Evolutionary conservation across 768 basidiomycete species (phyloP).

Genomic region (Tricholoma flavovirens): DNA sequence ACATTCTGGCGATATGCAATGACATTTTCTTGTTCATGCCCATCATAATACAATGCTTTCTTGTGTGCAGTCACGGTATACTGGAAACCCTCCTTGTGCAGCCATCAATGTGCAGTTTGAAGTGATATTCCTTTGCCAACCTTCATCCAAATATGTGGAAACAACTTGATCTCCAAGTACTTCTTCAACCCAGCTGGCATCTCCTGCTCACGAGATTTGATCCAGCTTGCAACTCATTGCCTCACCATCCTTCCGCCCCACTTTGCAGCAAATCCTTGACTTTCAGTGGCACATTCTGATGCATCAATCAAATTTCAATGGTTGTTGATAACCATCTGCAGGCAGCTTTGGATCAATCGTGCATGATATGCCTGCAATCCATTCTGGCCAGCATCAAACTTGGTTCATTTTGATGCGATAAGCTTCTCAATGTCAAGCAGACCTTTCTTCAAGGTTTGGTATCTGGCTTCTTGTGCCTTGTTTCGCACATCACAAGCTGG

Average conservation of each 20-base stretch:
- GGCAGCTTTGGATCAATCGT: background rate
- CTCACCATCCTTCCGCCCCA: no score
- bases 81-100: no score
- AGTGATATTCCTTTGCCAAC: no score
- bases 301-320: no score
- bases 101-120: no score
- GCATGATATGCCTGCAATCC: no score
- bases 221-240: background rate
- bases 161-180: slow-evolving; percentile 16
- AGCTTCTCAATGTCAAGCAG: background rate
- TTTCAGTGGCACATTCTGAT: no score
- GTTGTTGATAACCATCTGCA: background rate
- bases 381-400: background rate
- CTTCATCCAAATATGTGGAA: slow-evolving; percentile 7
- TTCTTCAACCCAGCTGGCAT: slow-evolving; percentile 24
- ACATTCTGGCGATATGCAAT: no score
- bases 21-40: no score
- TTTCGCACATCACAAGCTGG: background rate
- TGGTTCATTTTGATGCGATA: background rate
- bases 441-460: background rate
- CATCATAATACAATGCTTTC: no score
- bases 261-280: no score
- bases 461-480: background rate
- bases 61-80: slow-evolving; percentile 16
- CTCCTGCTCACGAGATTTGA: slow-evolving; percentile 1